Percentiles rank a stretch among this genome's conserved stretches.
Evolutionary conservation across 345 rosid genomes (phyloP).

Genomic region (Heritiera littoralis): DNA sequence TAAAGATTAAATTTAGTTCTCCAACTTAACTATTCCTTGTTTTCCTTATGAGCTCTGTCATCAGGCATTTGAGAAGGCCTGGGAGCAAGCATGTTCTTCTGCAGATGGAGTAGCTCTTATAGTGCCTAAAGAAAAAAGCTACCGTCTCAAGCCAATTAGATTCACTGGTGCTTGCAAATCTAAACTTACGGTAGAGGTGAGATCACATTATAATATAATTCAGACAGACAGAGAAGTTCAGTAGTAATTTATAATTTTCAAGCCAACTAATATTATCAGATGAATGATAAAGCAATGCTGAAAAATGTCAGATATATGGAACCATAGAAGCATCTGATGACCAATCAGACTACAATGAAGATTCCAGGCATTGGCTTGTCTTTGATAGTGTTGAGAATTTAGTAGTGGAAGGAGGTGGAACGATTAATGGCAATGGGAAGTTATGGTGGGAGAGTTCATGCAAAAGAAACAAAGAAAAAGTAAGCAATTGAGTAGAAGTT

Average conservation of each 20-base stretch:
- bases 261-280: no score
- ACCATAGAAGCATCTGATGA: constrained; percentile 57
- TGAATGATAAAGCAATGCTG: background rate
- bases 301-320: constrained; percentile 52
- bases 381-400: constrained; percentile 50
- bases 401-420: constrained; percentile 61
- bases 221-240: background rate
- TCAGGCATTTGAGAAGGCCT: constrained; percentile 67
- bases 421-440: constrained; percentile 74
- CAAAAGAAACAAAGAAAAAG: constrained; percentile 62
- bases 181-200: constrained; percentile 50
- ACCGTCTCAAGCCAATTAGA: constrained; percentile 44
- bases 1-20: no score
- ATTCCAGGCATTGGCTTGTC: constrained; percentile 51
- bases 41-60: background rate
- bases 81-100: constrained; percentile 64
- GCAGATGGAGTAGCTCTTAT: constrained; percentile 41
- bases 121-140: constrained; percentile 51
- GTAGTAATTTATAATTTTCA: no score
- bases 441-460: constrained; percentile 90
- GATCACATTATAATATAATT: background rate
- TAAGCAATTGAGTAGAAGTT: constrained; percentile 40
- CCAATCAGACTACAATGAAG: constrained; percentile 51
- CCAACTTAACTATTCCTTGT: constrained; percentile 26
- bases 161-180: constrained; percentile 77